Evolutionary conservation across 768 basidiomycete genomes (phyloP).

Genomic region (Crucibulum laeve): DNA sequence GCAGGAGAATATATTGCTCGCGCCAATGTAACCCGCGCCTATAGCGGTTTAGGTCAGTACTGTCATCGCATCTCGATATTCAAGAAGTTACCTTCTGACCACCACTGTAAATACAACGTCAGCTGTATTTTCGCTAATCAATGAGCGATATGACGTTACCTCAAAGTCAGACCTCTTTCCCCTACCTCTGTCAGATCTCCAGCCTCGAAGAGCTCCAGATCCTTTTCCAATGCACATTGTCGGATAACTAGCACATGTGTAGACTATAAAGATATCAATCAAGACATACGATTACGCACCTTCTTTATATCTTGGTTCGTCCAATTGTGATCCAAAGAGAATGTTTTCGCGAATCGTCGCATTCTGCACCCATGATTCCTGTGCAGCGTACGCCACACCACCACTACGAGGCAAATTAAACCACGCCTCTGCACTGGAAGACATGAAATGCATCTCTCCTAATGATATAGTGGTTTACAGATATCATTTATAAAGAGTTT

Average conservation of each 20-base stretch:
- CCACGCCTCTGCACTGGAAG: conserved; percentile 49
- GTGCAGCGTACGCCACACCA: conserved; percentile 77
- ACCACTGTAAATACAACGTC: conserved; percentile 21
- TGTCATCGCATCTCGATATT: conserved; percentile 25
- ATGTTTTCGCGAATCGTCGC: conserved; percentile 82
- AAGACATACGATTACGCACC: conserved; percentile 50
- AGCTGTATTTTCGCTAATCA: not conserved
- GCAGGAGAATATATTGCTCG: conserved; percentile 46
- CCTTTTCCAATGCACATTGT: conserved; percentile 70
- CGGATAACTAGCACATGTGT: conserved; percentile 40
- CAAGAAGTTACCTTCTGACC: conserved; percentile 15
- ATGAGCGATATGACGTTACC: conserved; percentile 22
- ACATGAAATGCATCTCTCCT: conserved; percentile 67
- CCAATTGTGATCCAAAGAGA: conserved; percentile 71
- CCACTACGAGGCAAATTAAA: conserved; percentile 63
- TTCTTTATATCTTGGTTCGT: conserved; percentile 74
- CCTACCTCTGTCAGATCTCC: conserved; percentile 70
- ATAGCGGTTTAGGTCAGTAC: not conserved
- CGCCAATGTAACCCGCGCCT: conserved; percentile 45
- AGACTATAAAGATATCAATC: conserved; percentile 23
- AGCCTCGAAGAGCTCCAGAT: conserved; percentile 64
- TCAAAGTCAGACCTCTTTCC: conserved; percentile 56
- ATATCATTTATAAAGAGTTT: conserved; percentile 30
- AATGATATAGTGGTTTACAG: not conserved
- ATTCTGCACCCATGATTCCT: conserved; percentile 84